Conservation (phyloP, 768 basidiomycete genomes). For the Plicaturopsis crispa region DNA sequence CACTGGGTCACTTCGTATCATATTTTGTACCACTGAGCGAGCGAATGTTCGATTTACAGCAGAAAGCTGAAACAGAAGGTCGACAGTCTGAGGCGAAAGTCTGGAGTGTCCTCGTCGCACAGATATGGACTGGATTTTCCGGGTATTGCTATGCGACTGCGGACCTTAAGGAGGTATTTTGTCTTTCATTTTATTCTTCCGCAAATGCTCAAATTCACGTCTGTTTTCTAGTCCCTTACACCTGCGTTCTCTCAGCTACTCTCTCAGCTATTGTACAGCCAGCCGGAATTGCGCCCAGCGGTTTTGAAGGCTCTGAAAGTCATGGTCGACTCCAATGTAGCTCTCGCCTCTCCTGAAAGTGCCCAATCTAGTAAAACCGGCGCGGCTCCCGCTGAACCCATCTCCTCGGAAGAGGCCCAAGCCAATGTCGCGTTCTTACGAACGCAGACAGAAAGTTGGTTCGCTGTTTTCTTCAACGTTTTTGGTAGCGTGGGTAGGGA, state of each 20-base stretch:
- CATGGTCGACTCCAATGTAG: slow-evolving; percentile 74
- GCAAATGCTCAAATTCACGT: slow-evolving; percentile 24
- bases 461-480: slow-evolving; percentile 95
- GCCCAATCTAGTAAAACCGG: slow-evolving; percentile 21
- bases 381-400: too few relatives aligned
- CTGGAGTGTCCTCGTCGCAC: slow-evolving; percentile 89
- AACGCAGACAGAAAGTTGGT: slow-evolving; percentile 83
- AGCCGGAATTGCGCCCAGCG: slow-evolving; percentile 74
- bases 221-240: slow-evolving; percentile 71
- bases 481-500: slow-evolving; percentile 82
- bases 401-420: slow-evolving; percentile 53
- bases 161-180: slow-evolving; percentile 64
- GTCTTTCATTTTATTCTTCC: background rate
- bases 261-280: slow-evolving; percentile 87
- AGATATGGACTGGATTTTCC: slow-evolving; percentile 87
- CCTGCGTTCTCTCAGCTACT: slow-evolving; percentile 81
- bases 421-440: slow-evolving; percentile 67
- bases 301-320: slow-evolving; percentile 77
- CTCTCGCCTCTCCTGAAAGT: slow-evolving; percentile 33
- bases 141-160: slow-evolving; percentile 82
- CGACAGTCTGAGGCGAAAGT: slow-evolving; percentile 86
- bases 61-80: slow-evolving; percentile 66
- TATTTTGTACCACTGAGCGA: slow-evolving; percentile 95
- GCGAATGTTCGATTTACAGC: slow-evolving; percentile 83
- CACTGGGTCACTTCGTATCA: slow-evolving; percentile 75